These are phyloP conservation scores for Nemania sp. DNA, from an alignment of 2,329 filamentous ascomycete species.

Conservation along the genomic window DNA sequence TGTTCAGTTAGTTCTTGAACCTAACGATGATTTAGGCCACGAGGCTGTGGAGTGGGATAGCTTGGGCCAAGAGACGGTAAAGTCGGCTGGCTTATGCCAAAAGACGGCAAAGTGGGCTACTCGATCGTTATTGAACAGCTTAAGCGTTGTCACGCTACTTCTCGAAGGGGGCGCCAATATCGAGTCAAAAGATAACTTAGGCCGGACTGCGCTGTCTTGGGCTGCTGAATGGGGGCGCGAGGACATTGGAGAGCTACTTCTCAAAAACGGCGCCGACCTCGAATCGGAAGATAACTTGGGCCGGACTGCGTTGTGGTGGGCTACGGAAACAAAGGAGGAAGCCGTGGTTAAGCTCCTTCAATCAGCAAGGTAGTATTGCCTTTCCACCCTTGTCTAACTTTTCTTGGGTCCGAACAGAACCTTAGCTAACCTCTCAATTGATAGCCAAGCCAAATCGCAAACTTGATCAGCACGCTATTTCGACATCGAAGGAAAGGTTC, in stretches of 20 bases:
- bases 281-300: background rate
- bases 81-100: too few species aligned
- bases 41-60: background rate
- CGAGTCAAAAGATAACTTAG: background rate
- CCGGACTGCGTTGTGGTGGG: background rate
- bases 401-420: too few species aligned
- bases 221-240: background rate
- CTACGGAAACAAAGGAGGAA: background rate
- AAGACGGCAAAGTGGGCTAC: too few species aligned
- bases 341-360: background rate
- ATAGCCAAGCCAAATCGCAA: too few species aligned
- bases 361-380: too few species aligned
- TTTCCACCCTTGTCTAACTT: too few species aligned
- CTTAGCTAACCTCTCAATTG: too few species aligned
- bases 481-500: too few species aligned
- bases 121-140: too few species aligned
- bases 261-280: background rate
- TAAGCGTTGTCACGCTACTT: background rate
- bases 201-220: background rate
- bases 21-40: background rate
- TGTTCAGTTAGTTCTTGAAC: background rate
- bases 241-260: background rate
- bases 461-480: too few species aligned
- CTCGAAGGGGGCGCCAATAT: conserved; percentile 1
- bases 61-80: too few species aligned